Base-by-base conservation (phyloP, 1,139 yeast genomes). In the Magnusiomyces tetraspermus region DNA sequence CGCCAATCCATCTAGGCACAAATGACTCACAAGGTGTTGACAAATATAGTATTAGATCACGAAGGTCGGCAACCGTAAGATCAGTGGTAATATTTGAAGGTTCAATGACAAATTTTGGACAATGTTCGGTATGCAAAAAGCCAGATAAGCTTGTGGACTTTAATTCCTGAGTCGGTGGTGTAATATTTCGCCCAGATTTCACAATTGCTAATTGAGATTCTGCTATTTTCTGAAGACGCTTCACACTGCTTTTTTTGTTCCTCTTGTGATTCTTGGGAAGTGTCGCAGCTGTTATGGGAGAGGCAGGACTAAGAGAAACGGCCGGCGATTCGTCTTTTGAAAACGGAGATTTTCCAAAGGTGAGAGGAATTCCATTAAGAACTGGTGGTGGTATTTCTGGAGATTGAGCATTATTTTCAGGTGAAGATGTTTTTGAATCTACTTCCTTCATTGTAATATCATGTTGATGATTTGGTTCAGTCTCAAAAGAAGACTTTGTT, bases 1-100 rank as follows among this genome's bases (percentile, higher is more conserved):
- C 60, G 22, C 67, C 67, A 22, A 75, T 60, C 76, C 78, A 75
- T 26, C 65, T 66, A 2, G 80, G 76, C 3, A 68, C 64, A 45
- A n/a, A n/a, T 70, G 67, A 2, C 72, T 67, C 17, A 73, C 76
- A 15, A n/a, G 75, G 71, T 8, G 36, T 43, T 51, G 79, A 68
- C 0, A 76, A 62, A 57, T 72, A 76, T 17, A 82, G 63, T 0
- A 80, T 68, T 50, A 84, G 63, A 52, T 78, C 81, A 48, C 89
- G 70, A 8, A 85, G 56, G 55, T 76, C 75, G 54, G 58, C 48
- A 15, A 57, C 47, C 19, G 40, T 40, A 19, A 54, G 46, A 17
- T 22, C 42, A 1, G 56, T 52, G 33, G 53, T 50, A 40, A 63
- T 49, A 40, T 56, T 48, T 17, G 49, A 50, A 2, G 66, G 61